Percentiles rank a stretch among this genome's conserved stretches.
Evolutionary conservation across 2,329 filamentous ascomycete species (phyloP).

Genomic region (Lanzia echinophila): DNA sequence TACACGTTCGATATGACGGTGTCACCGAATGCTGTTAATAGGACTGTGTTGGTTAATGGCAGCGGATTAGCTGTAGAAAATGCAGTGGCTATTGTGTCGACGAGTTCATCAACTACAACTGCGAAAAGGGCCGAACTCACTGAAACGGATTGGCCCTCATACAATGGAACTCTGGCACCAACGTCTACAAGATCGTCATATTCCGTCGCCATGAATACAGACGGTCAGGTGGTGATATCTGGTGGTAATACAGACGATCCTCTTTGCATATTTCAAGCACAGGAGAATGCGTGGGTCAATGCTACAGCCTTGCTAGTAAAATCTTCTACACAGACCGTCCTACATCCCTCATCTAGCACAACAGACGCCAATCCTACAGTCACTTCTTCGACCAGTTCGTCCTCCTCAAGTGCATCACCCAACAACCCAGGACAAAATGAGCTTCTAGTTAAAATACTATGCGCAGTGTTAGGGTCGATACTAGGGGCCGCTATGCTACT

Average conservation of each 20-base stretch:
- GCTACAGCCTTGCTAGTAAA: conserved; percentile 39
- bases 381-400: conserved; percentile 27
- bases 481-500: conserved; percentile 54
- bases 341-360: conserved; percentile 11
- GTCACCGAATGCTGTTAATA: conserved; percentile 68
- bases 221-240: conserved; percentile 68
- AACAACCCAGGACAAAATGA: conserved; percentile 24
- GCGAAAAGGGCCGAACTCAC: conserved; percentile 37
- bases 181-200: conserved; percentile 57
- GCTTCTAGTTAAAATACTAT: conserved; percentile 57
- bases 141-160: conserved; percentile 63
- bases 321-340: conserved; percentile 13
- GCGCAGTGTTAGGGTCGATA: conserved; percentile 76
- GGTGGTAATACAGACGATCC: conserved; percentile 59
- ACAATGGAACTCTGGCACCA: conserved; percentile 70
- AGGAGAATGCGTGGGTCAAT: conserved; percentile 72
- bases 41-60: conserved; percentile 59
- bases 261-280: conserved; percentile 70
- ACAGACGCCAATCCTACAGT: conserved; percentile 22
- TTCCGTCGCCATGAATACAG: conserved; percentile 58
- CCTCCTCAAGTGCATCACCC: conserved; percentile 11
- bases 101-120: conserved; percentile 3
- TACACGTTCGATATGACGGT: conserved; percentile 70
- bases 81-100: conserved; percentile 36
- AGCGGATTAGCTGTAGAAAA: conserved; percentile 48